Evolutionary conservation across 2,329 filamentous ascomycete species (phyloP), one percentile per base, ranked within the genome.

Genomic region (Periconia macrospinosa): DNA sequence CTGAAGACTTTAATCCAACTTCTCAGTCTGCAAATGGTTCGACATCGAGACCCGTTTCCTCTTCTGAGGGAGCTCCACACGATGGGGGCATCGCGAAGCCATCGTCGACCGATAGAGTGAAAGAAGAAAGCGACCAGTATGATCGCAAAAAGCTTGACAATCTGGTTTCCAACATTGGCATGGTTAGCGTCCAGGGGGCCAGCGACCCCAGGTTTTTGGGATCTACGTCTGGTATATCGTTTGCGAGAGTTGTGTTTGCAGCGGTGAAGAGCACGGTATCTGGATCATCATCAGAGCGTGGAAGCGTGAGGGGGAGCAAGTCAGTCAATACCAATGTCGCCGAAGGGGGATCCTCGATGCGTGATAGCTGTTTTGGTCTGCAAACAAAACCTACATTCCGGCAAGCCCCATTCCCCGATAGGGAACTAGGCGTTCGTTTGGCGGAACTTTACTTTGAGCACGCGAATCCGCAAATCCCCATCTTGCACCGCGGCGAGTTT

Each of bases 351-450:
- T 91, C 91, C 17, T 91, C 90, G 13, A 94, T 96, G 88, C 85
- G 92, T 54, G 93, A 97, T 74, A 96, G 92, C 0, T 97, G 97
- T 79, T 97, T 97, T 69, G 93, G 93, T n/a, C 79, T 97, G 43
- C 92, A 97, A 64, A 95, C 91, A 2, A 92, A 89, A 64, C 91
- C 92, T 1, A 91, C 87, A 15, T 94, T 97, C 69, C 87, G 90
- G 57, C 89, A 90, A 43, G 92, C 92, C 0, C 82, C 86, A 0
- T 97, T 97, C 63, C 94, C 94, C 0, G 86, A 90, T 58, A 86
- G 84, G 58, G 85, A 89, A 30, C 79, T 96, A 2, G 93, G 87
- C 1, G 75, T 83, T 50, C 84, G 86, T 55, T 81, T 97, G 17
- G 87, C 91, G 37, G 84, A 86, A 50, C 82, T 97, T 37, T 97